phyloP scores from a whole-genome alignment of 2,329 filamentous ascomycete genomes.

The Colletotrichum sp. region DNA sequence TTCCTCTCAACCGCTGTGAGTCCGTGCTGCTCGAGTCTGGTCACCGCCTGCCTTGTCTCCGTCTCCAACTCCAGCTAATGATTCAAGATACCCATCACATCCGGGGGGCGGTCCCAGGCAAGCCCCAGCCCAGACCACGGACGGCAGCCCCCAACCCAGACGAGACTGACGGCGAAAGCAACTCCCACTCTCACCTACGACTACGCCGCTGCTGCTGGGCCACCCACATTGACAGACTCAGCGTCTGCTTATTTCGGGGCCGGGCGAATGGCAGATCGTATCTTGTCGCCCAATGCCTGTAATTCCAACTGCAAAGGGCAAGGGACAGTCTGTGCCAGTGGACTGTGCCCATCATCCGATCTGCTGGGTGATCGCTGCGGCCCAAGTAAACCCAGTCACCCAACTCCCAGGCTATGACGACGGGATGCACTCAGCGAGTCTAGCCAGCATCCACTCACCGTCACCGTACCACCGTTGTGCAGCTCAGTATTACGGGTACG shows the following conservation, averaged over 20 bases:
- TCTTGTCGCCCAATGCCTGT: neutral
- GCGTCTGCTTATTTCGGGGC: conserved; percentile 4
- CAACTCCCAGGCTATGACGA: conserved; percentile 15
- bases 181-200: neutral
- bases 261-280: neutral
- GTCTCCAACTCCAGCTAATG: neutral
- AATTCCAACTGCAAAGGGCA: conserved; percentile 10
- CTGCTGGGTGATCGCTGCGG: conserved; percentile 18
- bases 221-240: neutral
- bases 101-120: neutral
- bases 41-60: neutral
- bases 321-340: conserved; percentile 16
- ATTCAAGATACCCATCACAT: neutral
- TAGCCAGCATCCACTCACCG: neutral
- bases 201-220: neutral
- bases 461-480: conserved; percentile 4
- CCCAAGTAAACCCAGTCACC: neutral
- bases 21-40: neutral
- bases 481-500: neutral
- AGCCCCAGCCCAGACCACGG: neutral
- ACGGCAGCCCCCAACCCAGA: neutral
- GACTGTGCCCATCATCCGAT: conserved; percentile 19
- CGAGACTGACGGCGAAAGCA: neutral
- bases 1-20: neutral
- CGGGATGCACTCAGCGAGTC: neutral